A percentile compares a stretch with the other conserved stretches of the same genome.
Evolutionary conservation across 2,329 filamentous ascomycete species (phyloP).

Genomic region (Penicillium hordei): DNA sequence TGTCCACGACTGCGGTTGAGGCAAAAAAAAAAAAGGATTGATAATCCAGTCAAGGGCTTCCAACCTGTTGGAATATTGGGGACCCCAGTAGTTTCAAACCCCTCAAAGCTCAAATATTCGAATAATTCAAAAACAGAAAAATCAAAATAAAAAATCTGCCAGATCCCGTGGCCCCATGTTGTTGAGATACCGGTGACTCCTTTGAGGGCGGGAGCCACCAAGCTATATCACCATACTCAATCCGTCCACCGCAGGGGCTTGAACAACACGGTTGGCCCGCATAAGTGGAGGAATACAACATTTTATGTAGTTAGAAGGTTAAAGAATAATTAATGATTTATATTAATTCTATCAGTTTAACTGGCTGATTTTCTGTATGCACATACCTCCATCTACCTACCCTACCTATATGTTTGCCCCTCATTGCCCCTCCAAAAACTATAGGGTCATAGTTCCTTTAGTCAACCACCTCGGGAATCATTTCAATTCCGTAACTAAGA

Average conservation of each 20-base stretch:
- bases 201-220: conserved; percentile 19
- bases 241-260: conserved; percentile 18
- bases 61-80: neutral
- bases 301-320: neutral
- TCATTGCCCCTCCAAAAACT: conserved; percentile 13
- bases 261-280: neutral
- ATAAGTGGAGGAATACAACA: neutral
- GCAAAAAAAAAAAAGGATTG: neutral
- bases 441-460: conserved; percentile 5
- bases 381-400: neutral
- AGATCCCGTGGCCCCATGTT: conserved; percentile 12
- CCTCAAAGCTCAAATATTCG: neutral
- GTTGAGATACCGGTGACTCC: conserved; percentile 20
- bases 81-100: neutral
- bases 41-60: neutral
- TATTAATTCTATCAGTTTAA: neutral
- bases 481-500: neutral
- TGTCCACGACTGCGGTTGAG: neutral
- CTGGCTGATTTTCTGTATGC: neutral
- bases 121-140: neutral
- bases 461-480: conserved; percentile 5
- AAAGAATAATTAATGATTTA: neutral
- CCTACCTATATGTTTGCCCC: conserved; percentile 10
- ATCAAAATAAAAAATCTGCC: conserved; percentile 10
- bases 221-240: conserved; percentile 16